These are phyloP conservation scores for Stylonectria norvegica DNA, from an alignment of 2,329 filamentous ascomycete genomes.

Conservation along the genomic window DNA sequence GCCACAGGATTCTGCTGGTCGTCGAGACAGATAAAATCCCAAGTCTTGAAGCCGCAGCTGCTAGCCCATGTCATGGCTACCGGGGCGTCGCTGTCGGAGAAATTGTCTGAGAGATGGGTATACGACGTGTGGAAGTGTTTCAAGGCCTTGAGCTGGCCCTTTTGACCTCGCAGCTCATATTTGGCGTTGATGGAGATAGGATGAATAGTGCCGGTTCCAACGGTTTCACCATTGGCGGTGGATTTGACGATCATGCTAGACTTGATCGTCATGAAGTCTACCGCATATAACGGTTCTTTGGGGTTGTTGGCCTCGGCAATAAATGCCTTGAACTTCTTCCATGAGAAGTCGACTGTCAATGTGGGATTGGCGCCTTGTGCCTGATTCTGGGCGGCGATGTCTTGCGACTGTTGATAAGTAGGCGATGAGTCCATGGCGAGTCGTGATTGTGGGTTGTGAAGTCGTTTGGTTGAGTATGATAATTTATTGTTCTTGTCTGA, in stretches of 20 bases:
- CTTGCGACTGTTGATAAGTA: too few species aligned
- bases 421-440: too few species aligned
- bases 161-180: conserved; percentile 19
- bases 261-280: conserved; percentile 13
- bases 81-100: conserved; percentile 8
- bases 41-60: conserved; percentile 15
- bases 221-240: background rate
- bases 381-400: too few species aligned
- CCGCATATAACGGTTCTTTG: conserved; percentile 11
- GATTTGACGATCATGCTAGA: conserved; percentile 12
- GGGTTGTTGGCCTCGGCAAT: conserved; percentile 8
- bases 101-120: conserved; percentile 20
- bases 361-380: too few species aligned
- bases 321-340: conserved; percentile 15
- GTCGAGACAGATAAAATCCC: conserved; percentile 22
- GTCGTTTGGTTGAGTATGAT: too few species aligned
- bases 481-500: too few species aligned
- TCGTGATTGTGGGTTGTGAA: too few species aligned
- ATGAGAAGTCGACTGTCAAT: conserved; percentile 16
- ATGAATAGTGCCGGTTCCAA: conserved; percentile 18
- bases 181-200: conserved; percentile 19
- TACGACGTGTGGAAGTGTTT: conserved; percentile 19
- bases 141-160: conserved; percentile 20
- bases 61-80: conserved; percentile 21
- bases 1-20: conserved; percentile 18